Evolutionary conservation across 2,329 filamentous ascomycete species (phyloP), one percentile per base, ranked within the genome.

Genomic region (Dothistroma pini): DNA sequence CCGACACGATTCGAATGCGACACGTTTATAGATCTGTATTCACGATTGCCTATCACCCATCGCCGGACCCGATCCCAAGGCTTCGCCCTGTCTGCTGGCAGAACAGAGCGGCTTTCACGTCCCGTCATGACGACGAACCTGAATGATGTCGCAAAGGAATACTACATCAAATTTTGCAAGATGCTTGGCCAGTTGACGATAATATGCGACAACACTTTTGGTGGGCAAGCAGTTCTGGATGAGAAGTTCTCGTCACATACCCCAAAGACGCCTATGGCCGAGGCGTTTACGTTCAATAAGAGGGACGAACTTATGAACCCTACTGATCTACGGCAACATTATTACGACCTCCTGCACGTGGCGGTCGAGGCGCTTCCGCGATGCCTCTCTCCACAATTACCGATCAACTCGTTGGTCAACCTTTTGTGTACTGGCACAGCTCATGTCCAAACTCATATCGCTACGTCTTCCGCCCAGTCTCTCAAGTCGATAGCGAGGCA

Each of bases 171-270:
- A 56, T 99, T 99, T 69, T 97, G 93, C 72, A 91, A 96, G 73
- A 93, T 99, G 25, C 79, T 99, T 8, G 95, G 93, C 29, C 96
- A 96, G 73, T 96, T 99, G 59, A 96, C 93, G 1, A 89, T 97
- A 50, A 88, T 97, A 35, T 99, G 95, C 75, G 95, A 99, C 75
- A 95, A 96, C 69, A 90, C 93, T 0, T 99, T 99, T 77, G 96
- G 95, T 56, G 95, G 95, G 0, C 95, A 99, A 77, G 95, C 93
- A 34, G 91, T 91, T 0, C 77, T 97, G 53, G 95, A 99, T 71
- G 96, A 99, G 75, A 97, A 97, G 72, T 96, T 97, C 73, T 90
- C 85, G 63, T 87, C 89, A 51, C 86, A 89, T 9, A 89, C 90
- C 0, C 93, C 95, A 0, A 97, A 97, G 75, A 99, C 95, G 0